Conservation (phyloP, 1,139 yeast species). For the Protomyces macrosporus region DNA sequence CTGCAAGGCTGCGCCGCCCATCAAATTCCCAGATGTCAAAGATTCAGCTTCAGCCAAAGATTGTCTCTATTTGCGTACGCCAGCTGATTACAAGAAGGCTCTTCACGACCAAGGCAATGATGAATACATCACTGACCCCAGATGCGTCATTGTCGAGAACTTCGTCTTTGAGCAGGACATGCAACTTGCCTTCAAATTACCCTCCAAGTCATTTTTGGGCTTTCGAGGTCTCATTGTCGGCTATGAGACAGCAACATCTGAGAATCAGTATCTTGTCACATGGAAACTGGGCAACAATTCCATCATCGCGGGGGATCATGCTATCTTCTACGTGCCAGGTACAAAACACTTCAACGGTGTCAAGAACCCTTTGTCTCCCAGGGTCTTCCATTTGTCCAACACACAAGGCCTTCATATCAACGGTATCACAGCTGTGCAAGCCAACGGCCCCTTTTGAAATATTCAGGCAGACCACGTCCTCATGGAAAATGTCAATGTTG, state of each 20-base stretch:
- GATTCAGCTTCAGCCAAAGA: too few species aligned
- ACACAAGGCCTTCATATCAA: not conserved
- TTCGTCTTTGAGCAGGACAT: not conserved
- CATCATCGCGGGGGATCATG: not conserved
- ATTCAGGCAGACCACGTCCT: not conserved
- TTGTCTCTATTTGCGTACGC: too few species aligned
- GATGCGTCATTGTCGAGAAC: not conserved
- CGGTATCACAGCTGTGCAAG: not conserved
- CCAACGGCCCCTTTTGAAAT: not conserved
- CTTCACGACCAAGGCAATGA: too few species aligned
- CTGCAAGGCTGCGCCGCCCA: too few species aligned
- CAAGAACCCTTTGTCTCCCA: not conserved
- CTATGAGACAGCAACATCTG: too few species aligned
- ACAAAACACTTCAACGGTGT: not conserved
- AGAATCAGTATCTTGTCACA: too few species aligned
- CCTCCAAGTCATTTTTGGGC: not conserved
- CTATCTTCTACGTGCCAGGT: not conserved
- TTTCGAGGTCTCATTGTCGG: not conserved
- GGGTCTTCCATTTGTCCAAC: not conserved
- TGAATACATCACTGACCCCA: too few species aligned
- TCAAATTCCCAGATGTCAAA: too few species aligned
- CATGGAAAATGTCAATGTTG: not conserved
- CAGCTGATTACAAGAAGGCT: not conserved
- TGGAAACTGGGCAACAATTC: not conserved
- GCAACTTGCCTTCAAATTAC: not conserved